Percentiles rank a stretch among this genome's conserved stretches.
These are phyloP conservation scores for Phytophthora hibernalis DNA, from an alignment of 352 stramenopile species.

Conservation along the genomic window DNA sequence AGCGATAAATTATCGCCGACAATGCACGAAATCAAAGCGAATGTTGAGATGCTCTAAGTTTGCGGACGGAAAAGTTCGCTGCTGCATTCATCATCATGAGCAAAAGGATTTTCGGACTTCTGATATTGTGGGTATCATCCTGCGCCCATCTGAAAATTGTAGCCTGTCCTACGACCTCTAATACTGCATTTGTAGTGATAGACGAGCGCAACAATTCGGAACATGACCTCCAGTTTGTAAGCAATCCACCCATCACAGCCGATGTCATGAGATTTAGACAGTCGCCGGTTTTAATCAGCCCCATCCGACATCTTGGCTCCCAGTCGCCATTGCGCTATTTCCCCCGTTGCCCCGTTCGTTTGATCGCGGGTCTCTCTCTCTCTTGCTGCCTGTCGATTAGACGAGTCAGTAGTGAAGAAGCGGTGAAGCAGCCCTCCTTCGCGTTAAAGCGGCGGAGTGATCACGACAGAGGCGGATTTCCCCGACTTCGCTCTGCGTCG, in stretches of 20 bases:
- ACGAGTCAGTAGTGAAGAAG: constrained; percentile 34
- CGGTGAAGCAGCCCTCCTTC: constrained; percentile 34
- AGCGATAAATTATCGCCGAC: too few species aligned
- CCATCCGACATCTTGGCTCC: constrained; percentile 18
- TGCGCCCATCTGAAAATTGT: constrained; percentile 1
- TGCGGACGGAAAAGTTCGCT: too few species aligned
- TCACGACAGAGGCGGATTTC: constrained; percentile 17
- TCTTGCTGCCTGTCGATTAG: constrained; percentile 29
- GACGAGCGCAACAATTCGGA: constrained; percentile 8
- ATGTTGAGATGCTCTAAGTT: too few species aligned
- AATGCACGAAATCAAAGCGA: too few species aligned
- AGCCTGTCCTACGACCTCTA: not conserved
- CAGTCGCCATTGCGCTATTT: constrained; percentile 18
- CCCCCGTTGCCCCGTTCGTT: constrained; percentile 23
- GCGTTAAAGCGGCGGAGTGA: constrained; percentile 10
- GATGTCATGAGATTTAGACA: constrained; percentile 19
- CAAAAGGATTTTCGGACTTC: too few species aligned
- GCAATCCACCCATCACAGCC: constrained; percentile 16
- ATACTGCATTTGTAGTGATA: constrained; percentile 13
- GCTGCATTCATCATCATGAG: too few species aligned
- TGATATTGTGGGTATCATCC: too few species aligned
- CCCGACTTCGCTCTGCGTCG: constrained; percentile 23
- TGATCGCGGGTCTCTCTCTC: constrained; percentile 13
- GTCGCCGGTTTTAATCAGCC: constrained; percentile 13
- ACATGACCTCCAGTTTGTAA: not conserved